phyloP scores from a whole-genome alignment of 1,284 basidiomycete species.

The Peniophora sp. region DNA sequence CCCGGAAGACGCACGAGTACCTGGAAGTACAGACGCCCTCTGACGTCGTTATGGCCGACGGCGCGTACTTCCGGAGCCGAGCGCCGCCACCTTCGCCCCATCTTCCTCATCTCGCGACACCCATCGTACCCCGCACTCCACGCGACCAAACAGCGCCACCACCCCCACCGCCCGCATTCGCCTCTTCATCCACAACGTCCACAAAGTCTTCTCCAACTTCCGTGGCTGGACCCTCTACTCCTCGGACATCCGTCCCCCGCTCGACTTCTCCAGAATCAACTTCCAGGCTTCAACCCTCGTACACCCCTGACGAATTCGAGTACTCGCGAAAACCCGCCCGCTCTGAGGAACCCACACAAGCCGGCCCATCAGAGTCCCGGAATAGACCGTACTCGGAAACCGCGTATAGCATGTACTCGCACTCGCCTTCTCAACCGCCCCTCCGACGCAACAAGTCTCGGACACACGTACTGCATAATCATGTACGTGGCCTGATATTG shows the following conservation, averaged over 20 bases:
- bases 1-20: not conserved
- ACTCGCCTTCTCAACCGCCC: no score
- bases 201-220: not conserved
- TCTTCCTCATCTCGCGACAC: conserved; percentile 4
- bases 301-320: no score
- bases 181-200: not conserved
- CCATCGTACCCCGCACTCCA: conserved; percentile 1
- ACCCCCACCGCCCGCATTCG: conserved; percentile 1
- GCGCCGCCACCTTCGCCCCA: conserved; percentile 12
- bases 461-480: no score
- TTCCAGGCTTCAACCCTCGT: no score
- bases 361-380: no score
- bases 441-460: no score
- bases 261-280: no score
- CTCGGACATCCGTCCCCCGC: not conserved
- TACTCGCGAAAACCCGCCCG: no score
- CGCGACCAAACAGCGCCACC: not conserved
- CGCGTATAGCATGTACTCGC: no score
- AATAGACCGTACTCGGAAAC: no score
- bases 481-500: no score
- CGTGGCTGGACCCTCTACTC: not conserved
- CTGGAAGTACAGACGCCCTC: not conserved
- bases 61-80: conserved; percentile 9
- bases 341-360: no score
- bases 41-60: not conserved